phyloP scores from a whole-genome alignment of 305 asterid genomes.

The Solanum hybrid region DNA sequence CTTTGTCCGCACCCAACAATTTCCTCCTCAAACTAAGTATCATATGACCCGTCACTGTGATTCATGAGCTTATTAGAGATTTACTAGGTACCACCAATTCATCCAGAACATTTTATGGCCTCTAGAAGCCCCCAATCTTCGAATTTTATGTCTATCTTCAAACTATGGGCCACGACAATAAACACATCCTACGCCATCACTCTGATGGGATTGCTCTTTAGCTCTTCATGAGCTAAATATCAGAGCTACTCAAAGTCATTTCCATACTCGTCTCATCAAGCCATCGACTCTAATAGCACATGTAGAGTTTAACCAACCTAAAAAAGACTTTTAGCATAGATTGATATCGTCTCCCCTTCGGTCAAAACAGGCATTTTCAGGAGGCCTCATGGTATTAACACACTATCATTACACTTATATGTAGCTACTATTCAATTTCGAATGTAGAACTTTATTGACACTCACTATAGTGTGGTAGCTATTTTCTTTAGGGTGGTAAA shows the following conservation, averaged over 20 bases:
- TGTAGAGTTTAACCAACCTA: background rate
- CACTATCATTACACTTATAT: background rate
- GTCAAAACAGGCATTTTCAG: background rate
- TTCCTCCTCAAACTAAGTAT: background rate
- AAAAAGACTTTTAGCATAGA: background rate
- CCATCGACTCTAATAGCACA: background rate
- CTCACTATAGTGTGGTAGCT: background rate
- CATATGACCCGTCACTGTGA: background rate
- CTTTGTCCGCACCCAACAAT: background rate
- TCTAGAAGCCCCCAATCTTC: background rate
- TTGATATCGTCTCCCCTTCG: background rate
- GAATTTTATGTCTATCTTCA: background rate
- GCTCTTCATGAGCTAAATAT: background rate
- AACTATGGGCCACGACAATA: background rate
- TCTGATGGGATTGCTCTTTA: background rate
- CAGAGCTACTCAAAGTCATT: background rate
- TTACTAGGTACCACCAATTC: background rate
- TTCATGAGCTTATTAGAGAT: background rate
- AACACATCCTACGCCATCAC: background rate
- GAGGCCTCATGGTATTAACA: background rate
- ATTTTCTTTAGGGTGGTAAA: background rate
- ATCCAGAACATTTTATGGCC: background rate
- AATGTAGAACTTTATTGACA: background rate
- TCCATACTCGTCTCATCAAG: background rate
- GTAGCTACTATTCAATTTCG: background rate